These are phyloP conservation scores for Metschnikowia cubensis DNA, from an alignment of 805 yeast genomes.

Conservation along the genomic window DNA sequence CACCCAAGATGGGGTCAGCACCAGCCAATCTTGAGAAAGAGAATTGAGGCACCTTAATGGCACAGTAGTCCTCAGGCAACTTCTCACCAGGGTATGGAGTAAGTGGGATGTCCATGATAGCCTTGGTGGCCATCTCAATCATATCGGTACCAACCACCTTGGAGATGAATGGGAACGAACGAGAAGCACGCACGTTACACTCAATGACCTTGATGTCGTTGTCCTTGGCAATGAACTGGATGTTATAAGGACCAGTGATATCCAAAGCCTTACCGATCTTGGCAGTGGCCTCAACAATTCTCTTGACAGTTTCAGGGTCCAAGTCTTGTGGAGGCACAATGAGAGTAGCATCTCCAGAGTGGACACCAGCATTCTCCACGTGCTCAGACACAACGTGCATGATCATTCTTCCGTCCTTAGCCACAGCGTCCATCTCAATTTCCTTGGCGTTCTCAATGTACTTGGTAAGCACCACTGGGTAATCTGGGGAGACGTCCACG, in stretches of 20 bases:
- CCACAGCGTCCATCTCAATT: constrained; percentile 98
- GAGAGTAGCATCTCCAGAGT: constrained; percentile 97
- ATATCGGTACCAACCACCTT: constrained; percentile 95
- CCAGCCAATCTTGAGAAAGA: constrained; percentile 96
- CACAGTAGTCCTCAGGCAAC: constrained; percentile 91
- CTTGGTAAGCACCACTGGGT: constrained; percentile 96
- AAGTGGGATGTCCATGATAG: constrained; percentile 83
- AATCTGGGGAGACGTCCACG: constrained; percentile 94
- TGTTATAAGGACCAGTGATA: constrained; percentile 96
- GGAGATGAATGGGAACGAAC: constrained; percentile 97
- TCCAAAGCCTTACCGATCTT: constrained; percentile 93
- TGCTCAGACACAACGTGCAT: constrained; percentile 98
- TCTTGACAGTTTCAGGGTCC: constrained; percentile 82
- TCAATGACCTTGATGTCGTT: constrained; percentile 96
- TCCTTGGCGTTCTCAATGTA: constrained; percentile 96
- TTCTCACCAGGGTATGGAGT: constrained; percentile 86
- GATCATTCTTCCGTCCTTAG: constrained; percentile 86
- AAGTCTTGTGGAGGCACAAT: constrained; percentile 96
- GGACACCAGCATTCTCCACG: constrained; percentile 99
- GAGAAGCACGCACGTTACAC: constrained; percentile 98
- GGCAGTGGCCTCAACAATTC: constrained; percentile 94
- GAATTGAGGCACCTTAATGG: constrained; percentile 95
- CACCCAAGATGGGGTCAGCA: constrained; percentile 97
- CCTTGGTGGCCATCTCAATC: constrained; percentile 96
- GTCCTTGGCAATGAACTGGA: constrained; percentile 94